Conservation (phyloP, 495 filamentous ascomycete genomes). For the Tetracladium marchalianum region DNA sequence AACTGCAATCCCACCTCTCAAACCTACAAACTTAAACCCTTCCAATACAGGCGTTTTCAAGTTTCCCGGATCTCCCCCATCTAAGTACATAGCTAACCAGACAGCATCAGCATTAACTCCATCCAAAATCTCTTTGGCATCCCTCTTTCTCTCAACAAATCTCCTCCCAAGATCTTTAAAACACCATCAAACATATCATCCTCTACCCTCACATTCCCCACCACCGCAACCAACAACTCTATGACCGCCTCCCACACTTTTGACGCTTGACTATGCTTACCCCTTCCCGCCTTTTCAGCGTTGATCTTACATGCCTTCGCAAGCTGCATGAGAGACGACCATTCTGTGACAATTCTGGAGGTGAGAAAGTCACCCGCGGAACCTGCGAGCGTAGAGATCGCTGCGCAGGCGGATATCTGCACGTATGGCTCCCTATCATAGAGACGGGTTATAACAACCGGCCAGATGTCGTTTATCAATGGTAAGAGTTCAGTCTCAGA, state of each 20-base stretch:
- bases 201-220: constrained; percentile 45
- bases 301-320: constrained; percentile 19
- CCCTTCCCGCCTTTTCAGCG: constrained; percentile 23
- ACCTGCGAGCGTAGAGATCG: constrained; percentile 50
- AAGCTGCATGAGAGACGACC: constrained; percentile 43
- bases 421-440: constrained; percentile 69
- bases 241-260: constrained; percentile 51
- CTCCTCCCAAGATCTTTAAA: constrained; percentile 45
- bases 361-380: constrained; percentile 74
- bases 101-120: constrained; percentile 58
- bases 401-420: constrained; percentile 54
- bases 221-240: constrained; percentile 39
- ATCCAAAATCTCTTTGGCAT: constrained; percentile 45
- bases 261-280: constrained; percentile 40
- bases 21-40: constrained; percentile 19
- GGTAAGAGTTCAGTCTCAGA: constrained; percentile 80
- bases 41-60: constrained; percentile 28
- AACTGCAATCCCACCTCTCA: too few species aligned
- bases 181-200: constrained; percentile 61
- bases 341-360: constrained; percentile 58
- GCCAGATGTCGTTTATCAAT: constrained; percentile 83
- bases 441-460: constrained; percentile 59
- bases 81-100: constrained; percentile 47
- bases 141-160: constrained; percentile 32
- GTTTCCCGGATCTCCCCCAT: constrained; percentile 23